Conservation (phyloP, 2,329 filamentous ascomycete species). For the Dichotomopilus funicola region DNA sequence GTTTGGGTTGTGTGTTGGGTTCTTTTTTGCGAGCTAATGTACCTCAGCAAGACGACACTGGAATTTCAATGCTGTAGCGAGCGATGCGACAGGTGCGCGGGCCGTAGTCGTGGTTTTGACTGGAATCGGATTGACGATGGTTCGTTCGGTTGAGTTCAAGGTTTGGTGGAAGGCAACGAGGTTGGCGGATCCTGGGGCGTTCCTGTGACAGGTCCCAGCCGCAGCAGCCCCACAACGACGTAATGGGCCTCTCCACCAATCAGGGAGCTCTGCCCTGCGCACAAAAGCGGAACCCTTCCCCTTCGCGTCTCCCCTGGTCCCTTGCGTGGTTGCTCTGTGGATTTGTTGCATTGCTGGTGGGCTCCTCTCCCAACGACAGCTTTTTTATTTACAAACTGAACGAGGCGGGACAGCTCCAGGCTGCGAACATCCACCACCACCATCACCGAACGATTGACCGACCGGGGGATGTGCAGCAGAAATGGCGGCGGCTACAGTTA, state of each 20-base stretch:
- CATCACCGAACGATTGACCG: not conserved
- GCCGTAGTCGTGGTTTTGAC: not conserved
- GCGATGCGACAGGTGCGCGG: not conserved
- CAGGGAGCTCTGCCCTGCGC: not conserved
- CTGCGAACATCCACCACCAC: not conserved
- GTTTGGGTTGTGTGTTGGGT: not conserved
- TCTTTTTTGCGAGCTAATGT: not conserved
- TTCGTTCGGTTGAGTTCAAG: not conserved
- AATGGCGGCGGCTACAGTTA: conserved; percentile 49
- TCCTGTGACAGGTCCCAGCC: not conserved
- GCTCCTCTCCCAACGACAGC: not conserved
- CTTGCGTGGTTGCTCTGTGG: not conserved
- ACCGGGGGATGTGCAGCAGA: conserved; percentile 39
- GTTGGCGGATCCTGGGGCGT: conserved; percentile 1
- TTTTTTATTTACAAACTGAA: conserved; percentile 10
- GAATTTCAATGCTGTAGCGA: not conserved
- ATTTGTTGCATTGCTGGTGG: not conserved
- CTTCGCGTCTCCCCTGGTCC: not conserved
- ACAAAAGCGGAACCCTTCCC: too few species aligned
- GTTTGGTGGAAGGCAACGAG: too few species aligned
- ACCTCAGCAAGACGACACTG: not conserved
- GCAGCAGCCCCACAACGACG: conserved; percentile 8
- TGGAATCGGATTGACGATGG: not conserved
- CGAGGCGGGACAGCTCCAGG: not conserved
- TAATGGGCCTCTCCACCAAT: conserved; percentile 5